Percentiles rank a stretch among this genome's conserved stretches.
Evolutionary conservation across 345 rosid genomes (phyloP).

Genomic region (Eucalyptus sp.): DNA sequence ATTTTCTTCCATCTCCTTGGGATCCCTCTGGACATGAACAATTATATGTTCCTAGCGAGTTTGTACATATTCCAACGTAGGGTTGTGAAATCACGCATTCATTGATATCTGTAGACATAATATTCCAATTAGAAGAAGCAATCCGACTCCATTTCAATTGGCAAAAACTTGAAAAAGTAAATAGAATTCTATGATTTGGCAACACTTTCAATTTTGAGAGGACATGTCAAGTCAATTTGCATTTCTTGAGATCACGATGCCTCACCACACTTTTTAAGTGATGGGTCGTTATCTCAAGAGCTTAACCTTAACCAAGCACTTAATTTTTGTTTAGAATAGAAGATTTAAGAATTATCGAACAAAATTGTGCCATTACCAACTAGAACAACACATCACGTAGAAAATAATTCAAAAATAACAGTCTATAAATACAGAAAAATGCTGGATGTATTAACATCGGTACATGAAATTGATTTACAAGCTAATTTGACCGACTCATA

Average conservation of each 20-base stretch:
- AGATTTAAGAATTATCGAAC: not conserved
- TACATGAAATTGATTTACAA: no score
- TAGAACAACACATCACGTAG: not conserved
- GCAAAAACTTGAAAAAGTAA: not conserved
- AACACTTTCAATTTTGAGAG: no score
- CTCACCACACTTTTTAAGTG: no score
- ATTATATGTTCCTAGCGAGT: not conserved
- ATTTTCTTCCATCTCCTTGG: not conserved
- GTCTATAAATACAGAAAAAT: not conserved
- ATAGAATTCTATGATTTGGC: not conserved
- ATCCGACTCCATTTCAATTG: not conserved
- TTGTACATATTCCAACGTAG: no score
- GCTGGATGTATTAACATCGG: not conserved
- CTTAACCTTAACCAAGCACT: not conserved
- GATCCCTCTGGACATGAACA: not conserved
- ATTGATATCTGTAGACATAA: not conserved
- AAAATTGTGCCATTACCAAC: not conserved
- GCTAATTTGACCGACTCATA: no score
- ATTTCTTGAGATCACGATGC: accelerated
- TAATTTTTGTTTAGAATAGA: not conserved
- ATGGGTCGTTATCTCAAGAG: accelerated
- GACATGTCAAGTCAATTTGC: accelerated
- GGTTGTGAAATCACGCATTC: not conserved
- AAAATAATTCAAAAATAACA: not conserved
- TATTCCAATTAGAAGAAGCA: not conserved